These are phyloP conservation scores for Myriosclerotinia curreyana DNA, from an alignment of 2,329 filamentous ascomycete genomes.

Conservation along the genomic window DNA sequence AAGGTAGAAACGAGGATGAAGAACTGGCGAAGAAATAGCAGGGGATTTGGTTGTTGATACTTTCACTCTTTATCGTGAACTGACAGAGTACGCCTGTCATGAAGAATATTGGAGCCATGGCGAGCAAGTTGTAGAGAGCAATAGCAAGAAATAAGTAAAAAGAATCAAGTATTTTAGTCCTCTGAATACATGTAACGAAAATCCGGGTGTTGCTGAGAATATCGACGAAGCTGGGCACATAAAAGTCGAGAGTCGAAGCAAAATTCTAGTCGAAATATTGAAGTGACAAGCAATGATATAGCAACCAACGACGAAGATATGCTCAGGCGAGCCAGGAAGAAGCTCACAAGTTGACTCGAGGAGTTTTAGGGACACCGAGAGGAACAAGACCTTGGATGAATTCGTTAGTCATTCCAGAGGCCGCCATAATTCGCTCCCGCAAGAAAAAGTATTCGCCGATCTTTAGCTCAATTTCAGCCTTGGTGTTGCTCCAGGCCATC, in stretches of 20 bases:
- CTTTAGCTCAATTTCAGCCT: constrained; percentile 5
- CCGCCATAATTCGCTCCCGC: constrained; percentile 5
- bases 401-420: constrained; percentile 10
- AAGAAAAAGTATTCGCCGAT: constrained; percentile 13
- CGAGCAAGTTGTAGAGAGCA: neutral
- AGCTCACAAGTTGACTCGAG: constrained; percentile 11
- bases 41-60: neutral
- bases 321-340: neutral
- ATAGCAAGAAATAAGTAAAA: neutral
- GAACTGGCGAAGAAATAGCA: neutral
- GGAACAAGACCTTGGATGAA: constrained; percentile 5
- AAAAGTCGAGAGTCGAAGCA: neutral
- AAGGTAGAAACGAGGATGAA: neutral
- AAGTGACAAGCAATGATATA: neutral
- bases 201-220: too few species aligned
- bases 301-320: neutral
- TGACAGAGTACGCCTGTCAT: neutral
- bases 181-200: neutral
- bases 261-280: neutral
- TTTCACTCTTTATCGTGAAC: neutral
- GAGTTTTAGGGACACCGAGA: constrained; percentile 1
- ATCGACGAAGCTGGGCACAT: neutral
- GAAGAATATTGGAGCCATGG: neutral
- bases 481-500: constrained; percentile 5
- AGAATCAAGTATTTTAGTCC: neutral